phyloP scores from a whole-genome alignment of 164 flowering plant species.

The Tinospora cordifolia region DNA sequence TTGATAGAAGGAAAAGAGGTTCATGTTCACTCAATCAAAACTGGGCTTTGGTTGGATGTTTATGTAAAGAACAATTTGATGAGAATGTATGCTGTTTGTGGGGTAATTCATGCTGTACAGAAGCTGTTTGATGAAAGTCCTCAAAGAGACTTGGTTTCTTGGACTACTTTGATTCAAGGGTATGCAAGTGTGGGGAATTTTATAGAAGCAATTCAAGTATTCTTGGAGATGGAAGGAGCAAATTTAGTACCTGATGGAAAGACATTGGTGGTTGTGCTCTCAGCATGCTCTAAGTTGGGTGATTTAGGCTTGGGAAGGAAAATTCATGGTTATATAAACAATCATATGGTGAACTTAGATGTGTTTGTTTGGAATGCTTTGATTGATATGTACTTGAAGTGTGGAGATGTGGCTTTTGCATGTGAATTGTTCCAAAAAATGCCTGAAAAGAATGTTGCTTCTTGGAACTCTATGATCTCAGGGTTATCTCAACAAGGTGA shows the following conservation, averaged over 20 bases:
- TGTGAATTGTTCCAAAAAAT: conserved; percentile 9
- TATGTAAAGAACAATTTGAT: conserved; percentile 26
- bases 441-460: conserved; percentile 17
- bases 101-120: conserved; percentile 13
- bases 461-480: conserved; percentile 16
- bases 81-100: conserved; percentile 35
- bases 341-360: conserved; percentile 21
- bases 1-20: conserved; percentile 7
- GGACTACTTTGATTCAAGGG: conserved; percentile 42
- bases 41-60: conserved; percentile 10
- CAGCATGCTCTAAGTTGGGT: conserved; percentile 34
- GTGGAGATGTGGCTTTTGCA: conserved; percentile 22
- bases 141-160: conserved; percentile 31
- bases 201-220: conserved; percentile 19
- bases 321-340: conserved; percentile 25
- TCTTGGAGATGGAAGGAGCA: conserved; percentile 21
- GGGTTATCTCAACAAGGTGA: conserved; percentile 13
- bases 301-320: conserved; percentile 31
- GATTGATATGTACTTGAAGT: conserved; percentile 36
- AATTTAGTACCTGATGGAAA: conserved; percentile 23
- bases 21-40: conserved; percentile 7
- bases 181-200: conserved; percentile 27
- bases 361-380: conserved; percentile 40
- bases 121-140: conserved; percentile 35
- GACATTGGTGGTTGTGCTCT: conserved; percentile 34